Conservation (phyloP, 306 rosid species). For the Castanea sativa region DNA sequence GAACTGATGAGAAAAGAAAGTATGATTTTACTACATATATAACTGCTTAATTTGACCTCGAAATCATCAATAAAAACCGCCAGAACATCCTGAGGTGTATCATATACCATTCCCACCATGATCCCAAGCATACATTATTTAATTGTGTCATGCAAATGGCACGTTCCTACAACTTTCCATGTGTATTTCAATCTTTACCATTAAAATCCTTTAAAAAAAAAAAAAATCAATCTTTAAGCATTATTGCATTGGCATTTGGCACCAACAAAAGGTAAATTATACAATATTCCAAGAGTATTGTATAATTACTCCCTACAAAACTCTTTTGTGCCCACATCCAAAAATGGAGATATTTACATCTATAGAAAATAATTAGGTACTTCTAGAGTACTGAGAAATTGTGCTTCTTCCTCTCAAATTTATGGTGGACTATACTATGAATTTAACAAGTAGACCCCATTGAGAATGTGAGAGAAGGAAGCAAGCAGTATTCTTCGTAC, state of each 20-base stretch:
- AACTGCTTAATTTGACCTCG: background rate
- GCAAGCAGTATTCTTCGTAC: too few relatives aligned
- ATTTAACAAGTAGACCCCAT: too few relatives aligned
- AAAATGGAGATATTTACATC: too few relatives aligned
- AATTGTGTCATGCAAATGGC: background rate
- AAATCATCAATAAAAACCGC: background rate
- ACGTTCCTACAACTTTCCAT: background rate
- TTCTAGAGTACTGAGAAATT: too few relatives aligned
- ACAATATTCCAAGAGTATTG: too few relatives aligned
- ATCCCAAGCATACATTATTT: background rate
- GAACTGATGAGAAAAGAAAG: background rate
- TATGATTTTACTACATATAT: background rate
- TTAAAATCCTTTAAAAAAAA: too few relatives aligned
- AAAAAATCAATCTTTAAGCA: background rate
- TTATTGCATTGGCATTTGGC: background rate
- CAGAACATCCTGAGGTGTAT: background rate
- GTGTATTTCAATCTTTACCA: background rate
- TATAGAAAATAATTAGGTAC: too few relatives aligned
- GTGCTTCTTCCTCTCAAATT: too few relatives aligned
- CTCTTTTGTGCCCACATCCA: background rate
- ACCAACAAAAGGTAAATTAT: too few relatives aligned
- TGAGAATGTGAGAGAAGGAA: too few relatives aligned
- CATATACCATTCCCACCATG: background rate
- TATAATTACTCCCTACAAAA: background rate
- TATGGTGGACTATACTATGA: too few relatives aligned